These are phyloP conservation scores for Cajanus cajan DNA, from an alignment of 306 rosid species.

Conservation along the genomic window DNA sequence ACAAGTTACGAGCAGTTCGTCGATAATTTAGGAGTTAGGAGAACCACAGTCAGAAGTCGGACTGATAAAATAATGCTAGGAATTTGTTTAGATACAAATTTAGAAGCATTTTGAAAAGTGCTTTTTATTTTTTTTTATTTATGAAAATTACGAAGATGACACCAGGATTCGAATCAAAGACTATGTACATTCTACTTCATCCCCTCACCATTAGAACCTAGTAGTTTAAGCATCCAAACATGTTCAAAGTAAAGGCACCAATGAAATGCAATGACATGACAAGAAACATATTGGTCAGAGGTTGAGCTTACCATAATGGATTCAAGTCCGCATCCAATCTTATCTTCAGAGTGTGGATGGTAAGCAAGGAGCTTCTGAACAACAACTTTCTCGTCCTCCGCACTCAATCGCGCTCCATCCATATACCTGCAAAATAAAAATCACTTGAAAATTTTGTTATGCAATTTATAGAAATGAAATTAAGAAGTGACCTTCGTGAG, in stretches of 20 bases:
- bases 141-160: no score
- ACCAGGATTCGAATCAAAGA: no score
- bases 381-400: constrained; percentile 65
- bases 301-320: constrained; percentile 63
- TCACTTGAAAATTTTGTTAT: no score
- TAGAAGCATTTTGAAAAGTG: no score
- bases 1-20: background rate
- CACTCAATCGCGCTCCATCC: constrained; percentile 61
- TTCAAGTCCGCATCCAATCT: constrained; percentile 87
- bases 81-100: no score
- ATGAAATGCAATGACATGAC: no score
- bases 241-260: no score
- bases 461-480: background rate
- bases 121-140: no score
- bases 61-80: background rate
- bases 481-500: constrained; percentile 44
- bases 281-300: background rate
- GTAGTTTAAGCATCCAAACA: no score
- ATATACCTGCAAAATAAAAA: constrained; percentile 40
- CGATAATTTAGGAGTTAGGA: background rate
- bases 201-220: no score
- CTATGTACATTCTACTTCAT: no score
- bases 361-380: constrained; percentile 67
- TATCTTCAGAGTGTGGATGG: constrained; percentile 81
- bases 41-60: background rate